A percentile compares a stretch with the other conserved stretches of the same genome.
phyloP scores from a whole-genome alignment of 2,329 filamentous ascomycete species.

The Fusarium liriodendri region DNA sequence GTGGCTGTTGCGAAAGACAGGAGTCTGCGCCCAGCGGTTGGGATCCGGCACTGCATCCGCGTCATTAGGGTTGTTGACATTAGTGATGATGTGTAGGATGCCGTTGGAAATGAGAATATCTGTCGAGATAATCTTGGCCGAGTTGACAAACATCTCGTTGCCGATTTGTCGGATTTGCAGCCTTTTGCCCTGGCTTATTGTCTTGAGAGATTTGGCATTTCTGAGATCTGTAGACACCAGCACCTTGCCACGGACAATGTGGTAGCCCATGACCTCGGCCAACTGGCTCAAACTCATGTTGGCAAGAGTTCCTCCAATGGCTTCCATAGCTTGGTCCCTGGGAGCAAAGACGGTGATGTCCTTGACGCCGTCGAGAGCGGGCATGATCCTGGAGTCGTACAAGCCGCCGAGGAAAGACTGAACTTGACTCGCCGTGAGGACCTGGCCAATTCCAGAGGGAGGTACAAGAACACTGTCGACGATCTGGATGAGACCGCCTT shows the following conservation, averaged over 20 bases:
- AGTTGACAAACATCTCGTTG: conserved; percentile 62
- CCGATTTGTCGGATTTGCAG: conserved; percentile 55
- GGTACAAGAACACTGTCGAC: conserved; percentile 64
- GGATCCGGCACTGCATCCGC: conserved; percentile 51
- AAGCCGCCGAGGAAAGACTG: conserved; percentile 54
- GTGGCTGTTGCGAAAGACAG: conserved; percentile 66
- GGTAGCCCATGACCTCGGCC: conserved; percentile 68
- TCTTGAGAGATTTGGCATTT: conserved; percentile 46
- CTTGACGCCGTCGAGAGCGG: conserved; percentile 54
- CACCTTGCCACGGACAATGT: conserved; percentile 68
- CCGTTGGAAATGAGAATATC: conserved; percentile 68
- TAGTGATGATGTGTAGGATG: conserved; percentile 68
- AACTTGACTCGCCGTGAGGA: conserved; percentile 60
- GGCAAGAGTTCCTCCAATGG: conserved; percentile 63
- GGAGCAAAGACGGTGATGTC: conserved; percentile 74
- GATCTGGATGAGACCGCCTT: conserved; percentile 63
- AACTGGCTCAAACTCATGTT: conserved; percentile 61
- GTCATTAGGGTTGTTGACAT: conserved; percentile 59
- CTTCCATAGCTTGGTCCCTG: conserved; percentile 68
- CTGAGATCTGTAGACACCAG: conserved; percentile 60
- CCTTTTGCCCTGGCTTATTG: conserved; percentile 49
- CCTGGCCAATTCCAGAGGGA: conserved; percentile 59
- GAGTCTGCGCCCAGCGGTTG: conserved; percentile 53
- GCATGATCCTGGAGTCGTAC: conserved; percentile 48
- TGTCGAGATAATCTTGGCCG: conserved; percentile 62